Percentiles rank a stretch among this genome's conserved stretches.
Conservation (phyloP, 2,329 filamentous ascomycete species). For the Blumeria graminis region DNA sequence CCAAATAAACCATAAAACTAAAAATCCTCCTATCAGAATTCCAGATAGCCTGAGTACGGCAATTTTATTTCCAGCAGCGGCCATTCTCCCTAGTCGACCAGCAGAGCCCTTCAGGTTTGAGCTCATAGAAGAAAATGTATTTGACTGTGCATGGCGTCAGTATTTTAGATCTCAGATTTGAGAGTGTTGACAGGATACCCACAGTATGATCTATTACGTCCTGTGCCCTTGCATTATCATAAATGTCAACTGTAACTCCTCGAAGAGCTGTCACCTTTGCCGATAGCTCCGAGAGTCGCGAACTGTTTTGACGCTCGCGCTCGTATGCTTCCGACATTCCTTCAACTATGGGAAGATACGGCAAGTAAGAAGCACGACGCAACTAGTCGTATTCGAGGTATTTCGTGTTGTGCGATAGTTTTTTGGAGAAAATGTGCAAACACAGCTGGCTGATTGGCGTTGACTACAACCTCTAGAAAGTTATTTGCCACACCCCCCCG, state of each 20-base stretch:
- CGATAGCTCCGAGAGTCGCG: slow-evolving; percentile 72
- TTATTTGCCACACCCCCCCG: no score
- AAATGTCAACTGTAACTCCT: slow-evolving; percentile 89
- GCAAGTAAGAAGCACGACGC: no score
- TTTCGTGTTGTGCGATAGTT: no score
- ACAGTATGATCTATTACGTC: slow-evolving; percentile 73
- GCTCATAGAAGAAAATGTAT: slow-evolving; percentile 76
- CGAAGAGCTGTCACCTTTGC: slow-evolving; percentile 79
- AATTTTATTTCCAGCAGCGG: slow-evolving; percentile 68
- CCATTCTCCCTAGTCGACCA: slow-evolving; percentile 66
- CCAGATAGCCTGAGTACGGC: slow-evolving; percentile 75
- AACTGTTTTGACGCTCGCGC: slow-evolving; percentile 78
- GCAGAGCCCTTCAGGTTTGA: slow-evolving; percentile 68
- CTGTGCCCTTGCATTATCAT: slow-evolving; percentile 80
- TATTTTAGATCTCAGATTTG: not conserved
- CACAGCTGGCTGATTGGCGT: no score
- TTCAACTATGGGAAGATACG: not conserved
- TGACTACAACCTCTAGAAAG: no score
- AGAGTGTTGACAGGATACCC: slow-evolving; percentile 15
- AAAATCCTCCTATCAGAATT: slow-evolving; percentile 48
- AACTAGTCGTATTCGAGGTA: no score
- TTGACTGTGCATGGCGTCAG: slow-evolving; percentile 27
- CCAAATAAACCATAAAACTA: slow-evolving; percentile 43
- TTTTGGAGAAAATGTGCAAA: no score
- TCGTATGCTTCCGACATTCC: slow-evolving; percentile 57